Percentiles rank a stretch among this genome's conserved stretches.
Conservation (phyloP, 2,329 filamentous ascomycete species). For the Talaromyces sp. region DNA sequence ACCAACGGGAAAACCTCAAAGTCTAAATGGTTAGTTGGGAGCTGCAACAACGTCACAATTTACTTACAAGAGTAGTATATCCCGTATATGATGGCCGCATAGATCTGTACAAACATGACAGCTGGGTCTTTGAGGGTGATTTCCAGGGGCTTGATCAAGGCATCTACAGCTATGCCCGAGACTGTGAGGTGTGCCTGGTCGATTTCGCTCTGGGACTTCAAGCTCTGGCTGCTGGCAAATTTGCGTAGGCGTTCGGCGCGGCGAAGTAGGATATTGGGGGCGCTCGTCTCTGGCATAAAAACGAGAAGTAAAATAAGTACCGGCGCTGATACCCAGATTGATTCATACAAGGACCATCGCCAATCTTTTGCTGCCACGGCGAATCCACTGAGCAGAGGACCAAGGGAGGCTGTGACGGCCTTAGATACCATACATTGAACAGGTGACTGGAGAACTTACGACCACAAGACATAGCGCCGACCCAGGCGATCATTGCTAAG, state of each 20-base stretch:
- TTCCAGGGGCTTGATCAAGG: constrained; percentile 22
- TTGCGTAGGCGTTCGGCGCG: background rate
- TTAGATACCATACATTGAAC: background rate
- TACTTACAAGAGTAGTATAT: constrained; percentile 49
- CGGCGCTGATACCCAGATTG: constrained; percentile 61
- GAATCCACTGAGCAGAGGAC: constrained; percentile 62
- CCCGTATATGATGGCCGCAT: constrained; percentile 57
- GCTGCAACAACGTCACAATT: background rate
- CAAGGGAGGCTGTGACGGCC: constrained; percentile 48
- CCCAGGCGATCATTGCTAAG: constrained; percentile 61
- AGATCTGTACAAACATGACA: background rate
- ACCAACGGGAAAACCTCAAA: constrained; percentile 50
- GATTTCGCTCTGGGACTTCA: constrained; percentile 23
- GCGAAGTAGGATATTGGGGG: background rate
- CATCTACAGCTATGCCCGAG: constrained; percentile 51
- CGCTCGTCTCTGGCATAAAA: background rate
- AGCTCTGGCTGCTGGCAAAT: background rate
- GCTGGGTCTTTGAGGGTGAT: background rate
- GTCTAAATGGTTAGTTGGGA: constrained; percentile 17
- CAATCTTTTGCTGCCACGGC: constrained; percentile 55
- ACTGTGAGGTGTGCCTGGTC: constrained; percentile 42
- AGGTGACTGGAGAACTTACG: constrained; percentile 24
- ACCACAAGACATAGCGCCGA: constrained; percentile 43
- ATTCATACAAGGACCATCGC: constrained; percentile 60
- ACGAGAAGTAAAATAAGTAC: constrained; percentile 43